Evolutionary conservation across 306 rosid genomes (phyloP).

Genomic region (Lathyrus tuberosus): DNA sequence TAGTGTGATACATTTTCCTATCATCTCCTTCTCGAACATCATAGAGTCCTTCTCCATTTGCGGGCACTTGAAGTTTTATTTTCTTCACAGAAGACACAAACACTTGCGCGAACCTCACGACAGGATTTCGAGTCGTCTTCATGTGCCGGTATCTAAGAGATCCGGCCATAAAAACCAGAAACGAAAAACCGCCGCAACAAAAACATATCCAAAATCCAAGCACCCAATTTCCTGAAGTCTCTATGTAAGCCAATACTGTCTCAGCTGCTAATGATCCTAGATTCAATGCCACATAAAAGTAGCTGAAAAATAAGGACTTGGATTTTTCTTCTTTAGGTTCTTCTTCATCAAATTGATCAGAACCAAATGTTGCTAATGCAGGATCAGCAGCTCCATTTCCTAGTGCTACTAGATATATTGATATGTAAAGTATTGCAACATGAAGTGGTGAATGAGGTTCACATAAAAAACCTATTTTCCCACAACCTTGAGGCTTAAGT

Average conservation of each 20-base stretch:
- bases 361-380: slow-evolving; percentile 61
- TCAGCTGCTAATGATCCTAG: slow-evolving; percentile 60
- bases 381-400: slow-evolving; percentile 71
- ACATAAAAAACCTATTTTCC: slow-evolving; percentile 53
- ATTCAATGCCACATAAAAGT: slow-evolving; percentile 65
- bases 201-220: slow-evolving; percentile 59
- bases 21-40: slow-evolving; percentile 44
- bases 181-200: slow-evolving; percentile 40
- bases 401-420: slow-evolving; percentile 60
- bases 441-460: slow-evolving; percentile 50
- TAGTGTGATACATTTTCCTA: slow-evolving; percentile 56
- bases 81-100: slow-evolving; percentile 57
- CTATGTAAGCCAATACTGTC: slow-evolving; percentile 57
- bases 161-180: slow-evolving; percentile 51
- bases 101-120: slow-evolving; percentile 58
- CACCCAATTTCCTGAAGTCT: slow-evolving; percentile 60
- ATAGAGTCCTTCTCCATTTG: slow-evolving; percentile 53
- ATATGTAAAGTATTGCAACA: slow-evolving; percentile 51
- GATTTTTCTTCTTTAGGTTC: slow-evolving; percentile 51
- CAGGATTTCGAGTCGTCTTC: slow-evolving; percentile 62
- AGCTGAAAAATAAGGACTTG: slow-evolving; percentile 56
- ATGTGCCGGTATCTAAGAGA: slow-evolving; percentile 51
- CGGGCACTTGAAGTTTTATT: slow-evolving; percentile 41
- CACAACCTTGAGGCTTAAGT: slow-evolving; percentile 60
- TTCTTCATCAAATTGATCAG: slow-evolving; percentile 65